Evolutionary conservation across 768 basidiomycete genomes (phyloP), one percentile per base, ranked within the genome.

Genomic region (Suillus hirtellus): DNA sequence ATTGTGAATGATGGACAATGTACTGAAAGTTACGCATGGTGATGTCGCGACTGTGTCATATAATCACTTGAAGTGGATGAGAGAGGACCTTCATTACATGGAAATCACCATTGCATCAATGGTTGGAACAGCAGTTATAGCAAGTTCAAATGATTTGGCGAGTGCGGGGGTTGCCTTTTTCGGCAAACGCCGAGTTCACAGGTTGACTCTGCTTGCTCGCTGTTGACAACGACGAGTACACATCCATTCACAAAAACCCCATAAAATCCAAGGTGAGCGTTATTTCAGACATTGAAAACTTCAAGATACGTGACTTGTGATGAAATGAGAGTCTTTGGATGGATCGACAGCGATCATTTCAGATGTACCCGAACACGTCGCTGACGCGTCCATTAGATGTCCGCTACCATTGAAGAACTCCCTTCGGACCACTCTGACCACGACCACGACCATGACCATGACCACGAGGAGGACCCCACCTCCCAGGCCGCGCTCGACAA

Each of bases 401-500:
- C 88, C 65, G 88, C 90, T 60, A 87, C 88, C 71, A 92, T 93
- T 71, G 93, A 95, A 78, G 93, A 95, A 82, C 78, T 93, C 68
- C 73, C 75, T 66, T 93, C 92, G 63, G 92, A 93, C 81, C 89
- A 91, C 78, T 89, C 89, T 67, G 88, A 86, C 69, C 86, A 84
- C 14, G 89, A 93, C 64, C 86, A 84, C 14, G 89, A 93, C 31
- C 31, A 31, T 15, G 89, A 93, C 64, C 86, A 84, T 15, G 89
- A 93, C 64, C 86, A 84, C 15, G 89, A 93, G 65, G 91, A 93
- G 74, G 93, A 93, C 69, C 93, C 92, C 56, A 91, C 89, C 63
- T 92, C 90, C 54, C 84, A 87, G 65, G 89, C 92, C 52, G 89
- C 89, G 64, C 87, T 93, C 65, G 92, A 96, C 70, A 96, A 97